A percentile compares a stretch with the other conserved stretches of the same genome.
Evolutionary conservation across 176 grass and related monocot species (phyloP).

Genomic region (Musa troglodytarum): DNA sequence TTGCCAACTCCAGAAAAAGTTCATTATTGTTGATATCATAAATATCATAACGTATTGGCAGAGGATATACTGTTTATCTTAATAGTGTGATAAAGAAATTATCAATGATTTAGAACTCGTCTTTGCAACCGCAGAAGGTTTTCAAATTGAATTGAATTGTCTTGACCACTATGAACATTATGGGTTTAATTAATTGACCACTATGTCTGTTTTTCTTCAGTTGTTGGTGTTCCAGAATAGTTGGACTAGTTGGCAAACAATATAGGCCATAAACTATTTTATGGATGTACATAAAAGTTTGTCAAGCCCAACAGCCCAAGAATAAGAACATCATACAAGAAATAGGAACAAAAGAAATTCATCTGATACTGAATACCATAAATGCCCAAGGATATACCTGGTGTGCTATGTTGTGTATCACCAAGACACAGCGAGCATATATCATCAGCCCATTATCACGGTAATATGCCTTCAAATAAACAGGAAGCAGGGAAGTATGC

Average conservation of each 20-base stretch:
- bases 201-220: neutral
- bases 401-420: slow-evolving; percentile 98
- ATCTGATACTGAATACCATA: slow-evolving; percentile 9
- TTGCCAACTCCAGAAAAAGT: no score
- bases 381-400: slow-evolving; percentile 39
- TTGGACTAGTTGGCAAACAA: neutral
- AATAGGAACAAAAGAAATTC: slow-evolving; percentile 10
- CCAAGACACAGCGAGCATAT: slow-evolving; percentile 71
- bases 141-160: no score
- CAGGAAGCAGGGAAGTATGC: slow-evolving; percentile 70
- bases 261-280: neutral
- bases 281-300: neutral
- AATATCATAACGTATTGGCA: no score
- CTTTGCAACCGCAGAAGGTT: no score
- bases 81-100: no score
- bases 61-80: no score
- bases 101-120: no score
- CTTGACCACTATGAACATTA: no score
- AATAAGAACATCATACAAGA: neutral
- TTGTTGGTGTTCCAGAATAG: neutral
- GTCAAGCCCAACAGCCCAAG: neutral
- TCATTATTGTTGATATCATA: no score
- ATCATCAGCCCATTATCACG: slow-evolving; percentile 72
- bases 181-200: no score
- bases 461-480: slow-evolving; percentile 94